A percentile compares a stretch with the other conserved stretches of the same genome.
Evolutionary conservation across 2,329 filamentous ascomycete species (phyloP).

Genomic region (Exophiala viscosa): DNA sequence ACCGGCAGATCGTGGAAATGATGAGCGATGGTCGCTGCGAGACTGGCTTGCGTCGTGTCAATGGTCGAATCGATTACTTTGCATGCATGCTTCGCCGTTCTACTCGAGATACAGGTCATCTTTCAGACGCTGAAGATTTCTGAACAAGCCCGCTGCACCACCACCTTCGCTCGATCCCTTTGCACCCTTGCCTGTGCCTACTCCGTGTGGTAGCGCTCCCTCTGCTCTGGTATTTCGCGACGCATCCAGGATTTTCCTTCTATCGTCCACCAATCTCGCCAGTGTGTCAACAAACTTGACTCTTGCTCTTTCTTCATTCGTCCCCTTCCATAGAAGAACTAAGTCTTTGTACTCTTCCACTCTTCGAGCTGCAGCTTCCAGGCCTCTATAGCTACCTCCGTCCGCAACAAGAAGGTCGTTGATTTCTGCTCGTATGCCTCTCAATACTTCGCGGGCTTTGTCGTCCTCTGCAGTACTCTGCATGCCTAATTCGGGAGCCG

Average conservation of each 20-base stretch:
- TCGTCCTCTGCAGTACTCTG: slow-evolving; percentile 71
- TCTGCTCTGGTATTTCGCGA: slow-evolving; percentile 47
- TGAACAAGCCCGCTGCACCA: slow-evolving; percentile 49
- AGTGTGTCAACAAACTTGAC: slow-evolving; percentile 76
- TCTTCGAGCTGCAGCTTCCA: slow-evolving; percentile 68
- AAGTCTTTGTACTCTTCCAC: slow-evolving; percentile 76
- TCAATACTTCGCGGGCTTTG: slow-evolving; percentile 78
- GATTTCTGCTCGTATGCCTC: slow-evolving; percentile 68
- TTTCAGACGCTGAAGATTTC: slow-evolving; percentile 51
- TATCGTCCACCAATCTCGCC: slow-evolving; percentile 77
- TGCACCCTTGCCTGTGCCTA: slow-evolving; percentile 31
- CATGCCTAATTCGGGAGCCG: slow-evolving; percentile 70
- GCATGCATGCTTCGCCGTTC: neutral
- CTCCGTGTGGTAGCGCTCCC: slow-evolving; percentile 19
- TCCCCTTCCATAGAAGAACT: slow-evolving; percentile 86
- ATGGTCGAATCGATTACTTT: too few relatives aligned
- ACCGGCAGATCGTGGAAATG: too few relatives aligned
- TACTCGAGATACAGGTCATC: slow-evolving; percentile 53
- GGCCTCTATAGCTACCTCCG: slow-evolving; percentile 60
- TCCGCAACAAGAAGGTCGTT: slow-evolving; percentile 59
- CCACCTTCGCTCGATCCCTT: slow-evolving; percentile 35
- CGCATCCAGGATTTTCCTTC: slow-evolving; percentile 44
- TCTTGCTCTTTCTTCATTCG: slow-evolving; percentile 85
- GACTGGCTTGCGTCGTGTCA: too few relatives aligned
- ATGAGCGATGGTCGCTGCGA: too few relatives aligned